Evolutionary conservation across 257 asterid species (phyloP), one percentile per base, ranked within the genome.

Genomic region (Gardenia jasminoides): DNA sequence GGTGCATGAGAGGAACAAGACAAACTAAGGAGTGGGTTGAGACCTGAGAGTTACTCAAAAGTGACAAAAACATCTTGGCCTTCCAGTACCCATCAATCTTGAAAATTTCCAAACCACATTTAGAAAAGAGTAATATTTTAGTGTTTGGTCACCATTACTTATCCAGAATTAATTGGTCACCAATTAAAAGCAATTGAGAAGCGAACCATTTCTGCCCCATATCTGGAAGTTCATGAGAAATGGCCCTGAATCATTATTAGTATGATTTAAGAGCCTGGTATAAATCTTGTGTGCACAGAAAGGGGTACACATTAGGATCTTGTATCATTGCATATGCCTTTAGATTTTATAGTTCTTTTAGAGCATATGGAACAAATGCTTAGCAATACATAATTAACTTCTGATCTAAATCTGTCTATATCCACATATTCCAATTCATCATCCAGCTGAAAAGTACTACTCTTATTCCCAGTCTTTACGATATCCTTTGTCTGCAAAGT

Each of bases 21-120:
- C 77, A 70, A 78, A 33, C 7, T 67, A 41, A 52, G 33, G 72
- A 73, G 76, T 72, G 52, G 72, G 58, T 43, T 36, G 46, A 67
- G 72, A 39, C 72, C 39, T 67, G 24, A 67, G 6, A 36, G n/a
- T 67, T 36, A 67, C 50, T 67, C 28, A 36, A 36, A 67, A 67
- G 26, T 16, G 30, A 20, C 12, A 67, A 39, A 36, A 67, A 67
- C 2, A 67, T 67, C 28, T 67, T 67, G 48, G 48, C 72, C 28
- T 16, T 67, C 30, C 17, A 67, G 17, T 36, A 4, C 36, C 36
- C 30, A 33, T 0, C 26, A 36, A 67, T 33, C 48, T 20, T 67
- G 28, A 19, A 67, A 19, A 19, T 36, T 36, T 33, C 16, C 50
- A 19, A 2, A 33, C 9, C 19, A 67, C 5, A 16, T 12, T 39